Conservation (phyloP, 192 early-diverging fungal genomes). For the Dissophora globulifera region DNA sequence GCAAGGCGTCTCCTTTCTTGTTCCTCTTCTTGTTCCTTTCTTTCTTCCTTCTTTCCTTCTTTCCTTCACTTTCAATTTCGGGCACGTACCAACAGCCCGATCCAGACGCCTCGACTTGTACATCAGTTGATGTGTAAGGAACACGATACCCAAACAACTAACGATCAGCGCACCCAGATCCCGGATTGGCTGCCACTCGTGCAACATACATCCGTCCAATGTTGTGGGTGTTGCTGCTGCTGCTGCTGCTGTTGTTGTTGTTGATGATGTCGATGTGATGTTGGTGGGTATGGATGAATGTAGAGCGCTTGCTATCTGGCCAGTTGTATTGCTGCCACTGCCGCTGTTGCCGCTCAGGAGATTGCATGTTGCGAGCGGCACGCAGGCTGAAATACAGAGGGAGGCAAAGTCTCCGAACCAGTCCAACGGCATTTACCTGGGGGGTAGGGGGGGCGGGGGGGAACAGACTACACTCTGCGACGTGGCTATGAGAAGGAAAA, state of each 20-base stretch:
- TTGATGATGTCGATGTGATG: too few species aligned
- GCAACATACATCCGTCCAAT: background rate
- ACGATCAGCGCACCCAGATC: slow-evolving; percentile 14
- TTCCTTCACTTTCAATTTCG: too few species aligned
- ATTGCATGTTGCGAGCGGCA: slow-evolving; percentile 21
- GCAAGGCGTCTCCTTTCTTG: too few species aligned
- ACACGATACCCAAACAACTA: slow-evolving; percentile 11
- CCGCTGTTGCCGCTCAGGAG: slow-evolving; percentile 5
- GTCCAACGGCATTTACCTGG: background rate
- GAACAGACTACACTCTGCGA: too few species aligned
- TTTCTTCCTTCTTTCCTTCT: too few species aligned
- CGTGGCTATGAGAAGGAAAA: too few species aligned
- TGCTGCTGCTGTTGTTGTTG: too few species aligned
- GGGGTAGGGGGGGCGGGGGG: background rate
- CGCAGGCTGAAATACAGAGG: slow-evolving; percentile 8
- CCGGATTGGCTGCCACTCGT: background rate
- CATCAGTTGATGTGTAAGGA: background rate
- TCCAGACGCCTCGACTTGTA: slow-evolving; percentile 14
- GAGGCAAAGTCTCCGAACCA: slow-evolving; percentile 30
- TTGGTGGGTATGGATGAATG: too few species aligned
- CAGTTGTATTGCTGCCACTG: too few species aligned
- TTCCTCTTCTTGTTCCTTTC: too few species aligned
- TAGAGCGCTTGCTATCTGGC: too few species aligned
- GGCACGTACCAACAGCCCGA: slow-evolving; percentile 20
- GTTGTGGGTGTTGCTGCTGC: too few species aligned